Evolutionary conservation across 768 basidiomycete genomes (phyloP).

Genomic region (Mycena rebaudengoi): DNA sequence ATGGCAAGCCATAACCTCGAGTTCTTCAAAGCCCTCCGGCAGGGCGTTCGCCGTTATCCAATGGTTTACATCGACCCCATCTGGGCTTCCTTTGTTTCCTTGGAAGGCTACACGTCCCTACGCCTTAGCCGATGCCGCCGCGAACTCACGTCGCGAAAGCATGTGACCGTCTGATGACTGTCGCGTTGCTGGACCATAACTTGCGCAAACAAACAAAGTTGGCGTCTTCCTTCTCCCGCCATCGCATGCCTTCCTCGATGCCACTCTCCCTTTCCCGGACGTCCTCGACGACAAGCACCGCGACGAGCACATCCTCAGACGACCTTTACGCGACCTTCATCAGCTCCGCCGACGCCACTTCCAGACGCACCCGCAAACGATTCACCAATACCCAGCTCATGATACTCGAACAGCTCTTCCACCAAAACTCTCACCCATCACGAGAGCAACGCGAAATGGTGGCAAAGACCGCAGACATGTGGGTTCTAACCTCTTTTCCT

Average conservation of each 20-base stretch:
- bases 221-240: not conserved
- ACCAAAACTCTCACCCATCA: conserved; percentile 77
- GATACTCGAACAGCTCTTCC: conserved; percentile 78
- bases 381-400: conserved; percentile 75
- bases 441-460: conserved; percentile 74
- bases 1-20: no score
- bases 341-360: conserved; percentile 40
- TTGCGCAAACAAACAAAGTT: not conserved
- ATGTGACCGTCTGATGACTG: no score
- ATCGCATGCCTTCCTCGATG: not conserved
- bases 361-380: conserved; percentile 72
- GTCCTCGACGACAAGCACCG: conserved; percentile 63
- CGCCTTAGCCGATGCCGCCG: no score
- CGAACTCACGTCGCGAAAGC: no score
- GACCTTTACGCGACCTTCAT: conserved; percentile 49
- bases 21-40: no score
- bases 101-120: no score
- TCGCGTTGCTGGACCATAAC: no score
- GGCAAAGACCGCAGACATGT: conserved; percentile 71
- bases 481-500: conserved; percentile 42
- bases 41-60: no score
- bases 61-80: no score
- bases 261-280: conserved; percentile 54
- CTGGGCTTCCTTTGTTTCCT: no score
- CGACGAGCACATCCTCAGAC: conserved; percentile 48